Evolutionary conservation across 768 basidiomycete species (phyloP), one percentile per base, ranked within the genome.

Genomic region (Plicaturopsis crispa): DNA sequence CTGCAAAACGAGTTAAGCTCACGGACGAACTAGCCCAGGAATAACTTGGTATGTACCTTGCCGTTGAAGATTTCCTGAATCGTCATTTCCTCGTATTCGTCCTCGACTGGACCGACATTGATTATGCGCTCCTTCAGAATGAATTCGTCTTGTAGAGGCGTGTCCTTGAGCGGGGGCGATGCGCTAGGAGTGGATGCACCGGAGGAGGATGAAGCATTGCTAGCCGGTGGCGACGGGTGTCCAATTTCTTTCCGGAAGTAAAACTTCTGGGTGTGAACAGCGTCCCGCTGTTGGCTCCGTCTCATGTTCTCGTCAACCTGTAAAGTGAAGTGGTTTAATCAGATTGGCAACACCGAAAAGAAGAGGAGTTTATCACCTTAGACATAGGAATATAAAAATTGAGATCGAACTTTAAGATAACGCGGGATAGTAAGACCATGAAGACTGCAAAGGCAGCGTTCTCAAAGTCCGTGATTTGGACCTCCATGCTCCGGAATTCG

Each of bases 401-500:
- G 39, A 97, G 66, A 44, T 84, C 82, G 63, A 91, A 91, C 50
- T 71, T 78, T 40, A 99, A 70, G 47, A 99, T 96, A 2, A 92
- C 93, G 26, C 96, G 74, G 3, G 94, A 96, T 5, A 99, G 70
- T 20, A 99, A 76, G 11, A 98, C 93, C 36, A 94, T 74, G 62
- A 99, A 98, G 31, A 97, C 77, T 23, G 90, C 80, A 57, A 91
- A 96, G 5, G 94, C 92, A 1, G 96, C 96, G 55, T 99, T 99
- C 66, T 98, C 96, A 52, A 92, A 99, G 63, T 99, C 96, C 6
- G 96, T 98, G 55, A 97, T 77, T 54, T 98, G 96, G 3, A 98
- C 92, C 58, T 99, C 96, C 96, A 98, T 98, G 57, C 87, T 89
- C 41, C 96, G 73, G 63, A 99, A 99, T 57, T 99, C 96, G 4